Conservation (phyloP, 2,329 filamentous ascomycete genomes). For the Coniochaeta pulveracea region DNA sequence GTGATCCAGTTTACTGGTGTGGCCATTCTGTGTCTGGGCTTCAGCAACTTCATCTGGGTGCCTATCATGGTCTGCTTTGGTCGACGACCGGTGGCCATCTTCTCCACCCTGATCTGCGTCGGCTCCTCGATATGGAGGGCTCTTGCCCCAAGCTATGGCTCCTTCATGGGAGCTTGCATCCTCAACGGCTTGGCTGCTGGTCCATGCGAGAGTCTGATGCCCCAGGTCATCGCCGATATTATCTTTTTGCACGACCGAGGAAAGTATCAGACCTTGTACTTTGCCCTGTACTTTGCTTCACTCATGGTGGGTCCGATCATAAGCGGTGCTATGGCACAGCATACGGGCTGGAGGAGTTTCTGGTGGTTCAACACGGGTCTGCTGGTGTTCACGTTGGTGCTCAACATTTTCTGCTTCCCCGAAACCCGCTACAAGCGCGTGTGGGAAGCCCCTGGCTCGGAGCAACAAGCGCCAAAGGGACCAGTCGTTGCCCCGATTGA, state of each 20-base stretch:
- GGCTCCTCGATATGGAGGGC: conserved; percentile 39
- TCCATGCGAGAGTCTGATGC: conserved; percentile 50
- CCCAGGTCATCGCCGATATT: conserved; percentile 51
- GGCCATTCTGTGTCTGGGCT: conserved; percentile 33
- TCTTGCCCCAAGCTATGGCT: conserved; percentile 41
- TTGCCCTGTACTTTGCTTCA: conserved; percentile 49
- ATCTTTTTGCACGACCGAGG: conserved; percentile 56
- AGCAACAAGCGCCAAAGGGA: not conserved
- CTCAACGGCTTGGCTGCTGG: conserved; percentile 53
- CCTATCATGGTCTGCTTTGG: conserved; percentile 34
- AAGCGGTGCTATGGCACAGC: conserved; percentile 46
- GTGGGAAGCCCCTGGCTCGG: conserved; percentile 14
- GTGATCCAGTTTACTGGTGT: conserved; percentile 38
- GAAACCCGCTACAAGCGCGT: conserved; percentile 48
- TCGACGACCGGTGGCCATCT: conserved; percentile 33
- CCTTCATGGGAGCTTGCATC: conserved; percentile 53
- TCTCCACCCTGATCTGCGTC: conserved; percentile 29
- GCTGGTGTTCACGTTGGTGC: conserved; percentile 33
- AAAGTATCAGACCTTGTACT: conserved; percentile 41
- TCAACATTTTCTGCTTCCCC: conserved; percentile 48
- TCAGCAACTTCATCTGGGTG: conserved; percentile 43
- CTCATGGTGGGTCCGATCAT: conserved; percentile 35
- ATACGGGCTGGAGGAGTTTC: conserved; percentile 48
- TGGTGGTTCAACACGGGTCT: conserved; percentile 55
- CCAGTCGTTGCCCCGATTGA: not conserved